Conservation (phyloP, 2,329 filamentous ascomycete species). For the Nemania sp. region DNA sequence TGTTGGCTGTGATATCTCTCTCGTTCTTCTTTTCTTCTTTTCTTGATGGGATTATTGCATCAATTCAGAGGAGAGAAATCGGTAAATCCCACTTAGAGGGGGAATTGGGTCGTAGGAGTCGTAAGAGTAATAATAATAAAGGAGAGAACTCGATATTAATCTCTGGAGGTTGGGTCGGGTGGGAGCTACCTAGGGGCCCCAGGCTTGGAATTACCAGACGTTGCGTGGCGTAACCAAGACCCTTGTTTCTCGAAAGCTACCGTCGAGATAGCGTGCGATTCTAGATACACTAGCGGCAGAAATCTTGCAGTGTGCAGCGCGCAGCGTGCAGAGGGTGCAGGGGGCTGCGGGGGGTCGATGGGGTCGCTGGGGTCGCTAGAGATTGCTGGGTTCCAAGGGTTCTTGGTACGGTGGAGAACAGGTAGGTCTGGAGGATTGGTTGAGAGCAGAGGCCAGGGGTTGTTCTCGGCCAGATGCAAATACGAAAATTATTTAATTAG, state of each 20-base stretch:
- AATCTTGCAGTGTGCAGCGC: constrained; percentile 27
- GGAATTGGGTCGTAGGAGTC: constrained; percentile 8
- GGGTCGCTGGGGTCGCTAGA: background rate
- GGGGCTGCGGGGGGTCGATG: background rate
- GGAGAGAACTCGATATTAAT: constrained; percentile 25
- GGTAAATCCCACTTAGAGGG: background rate
- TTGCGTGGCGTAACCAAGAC: constrained; percentile 20
- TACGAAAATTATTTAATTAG: background rate
- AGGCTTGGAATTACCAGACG: constrained; percentile 15
- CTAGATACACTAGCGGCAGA: constrained; percentile 4
- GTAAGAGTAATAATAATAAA: too few species aligned
- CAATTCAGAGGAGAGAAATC: constrained; percentile 15
- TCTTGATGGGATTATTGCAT: constrained; percentile 38
- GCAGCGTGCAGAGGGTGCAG: constrained; percentile 11
- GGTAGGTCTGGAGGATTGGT: constrained; percentile 14
- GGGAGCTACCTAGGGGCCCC: constrained; percentile 15
- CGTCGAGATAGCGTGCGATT: constrained; percentile 10
- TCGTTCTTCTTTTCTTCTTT: constrained; percentile 49
- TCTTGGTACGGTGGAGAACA: constrained; percentile 11
- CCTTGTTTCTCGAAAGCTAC: constrained; percentile 17
- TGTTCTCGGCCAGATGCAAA: constrained; percentile 19
- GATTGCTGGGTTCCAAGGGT: background rate
- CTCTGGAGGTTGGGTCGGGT: background rate
- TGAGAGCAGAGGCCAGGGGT: constrained; percentile 3
- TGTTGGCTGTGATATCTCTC: constrained; percentile 45